Conservation (phyloP, 352 stramenopile genomes). For the Globisporangium okanoganense region DNA sequence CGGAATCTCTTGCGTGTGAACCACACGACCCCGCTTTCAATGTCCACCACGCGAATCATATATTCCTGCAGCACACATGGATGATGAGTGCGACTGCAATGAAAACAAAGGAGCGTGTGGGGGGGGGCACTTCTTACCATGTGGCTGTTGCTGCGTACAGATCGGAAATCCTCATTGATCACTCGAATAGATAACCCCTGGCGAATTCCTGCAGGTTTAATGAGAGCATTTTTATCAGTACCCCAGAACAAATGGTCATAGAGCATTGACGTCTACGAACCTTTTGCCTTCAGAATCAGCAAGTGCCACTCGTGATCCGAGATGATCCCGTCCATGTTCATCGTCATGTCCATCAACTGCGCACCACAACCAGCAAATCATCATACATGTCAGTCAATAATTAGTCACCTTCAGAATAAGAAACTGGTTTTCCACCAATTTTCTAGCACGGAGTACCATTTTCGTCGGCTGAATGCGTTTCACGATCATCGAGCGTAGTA, state of each 20-base stretch:
- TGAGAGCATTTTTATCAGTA: too few species aligned
- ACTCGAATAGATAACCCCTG: conserved; percentile 78
- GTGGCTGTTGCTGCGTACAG: conserved; percentile 48
- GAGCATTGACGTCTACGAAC: conserved; percentile 22
- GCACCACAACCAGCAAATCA: background rate
- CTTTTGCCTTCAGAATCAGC: conserved; percentile 78
- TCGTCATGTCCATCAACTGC: conserved; percentile 77
- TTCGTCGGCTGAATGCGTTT: conserved; percentile 78
- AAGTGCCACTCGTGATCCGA: conserved; percentile 86
- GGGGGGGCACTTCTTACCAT: conserved; percentile 36
- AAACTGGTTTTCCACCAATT: background rate
- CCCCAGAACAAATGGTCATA: background rate
- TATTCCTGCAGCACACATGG: conserved; percentile 52
- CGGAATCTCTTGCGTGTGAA: conserved; percentile 81
- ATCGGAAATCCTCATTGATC: conserved; percentile 58
- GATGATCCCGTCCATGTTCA: conserved; percentile 84
- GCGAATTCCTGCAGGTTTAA: conserved; percentile 76
- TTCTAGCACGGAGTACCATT: conserved; percentile 44
- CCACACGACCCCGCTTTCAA: conserved; percentile 84
- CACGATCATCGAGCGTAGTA: conserved; percentile 72
- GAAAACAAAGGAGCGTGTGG: background rate
- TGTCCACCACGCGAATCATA: conserved; percentile 78
- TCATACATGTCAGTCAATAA: background rate
- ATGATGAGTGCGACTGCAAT: background rate
- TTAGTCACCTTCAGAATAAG: too few species aligned